phyloP scores from a whole-genome alignment of 495 filamentous ascomycete species.

The Hamigera avellanea region DNA sequence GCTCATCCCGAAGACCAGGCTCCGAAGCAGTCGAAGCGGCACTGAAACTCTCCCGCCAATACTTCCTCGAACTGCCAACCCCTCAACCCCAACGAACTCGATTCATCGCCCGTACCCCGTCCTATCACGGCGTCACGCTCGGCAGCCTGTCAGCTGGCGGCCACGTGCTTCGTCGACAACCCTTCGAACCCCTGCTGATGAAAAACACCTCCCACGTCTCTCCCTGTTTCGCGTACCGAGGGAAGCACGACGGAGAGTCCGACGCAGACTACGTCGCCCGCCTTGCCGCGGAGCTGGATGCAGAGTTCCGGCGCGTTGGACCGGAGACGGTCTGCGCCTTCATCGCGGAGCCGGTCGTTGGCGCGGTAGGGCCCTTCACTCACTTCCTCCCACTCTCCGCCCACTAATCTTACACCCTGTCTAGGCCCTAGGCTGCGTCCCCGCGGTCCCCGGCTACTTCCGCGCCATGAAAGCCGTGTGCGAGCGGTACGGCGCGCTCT shows the following conservation, averaged over 20 bases:
- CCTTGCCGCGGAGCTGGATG: slow-evolving; percentile 57
- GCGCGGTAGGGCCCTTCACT: slow-evolving; percentile 28
- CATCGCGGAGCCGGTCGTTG: slow-evolving; percentile 60
- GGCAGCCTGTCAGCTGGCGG: slow-evolving; percentile 54
- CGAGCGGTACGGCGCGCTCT: slow-evolving; percentile 50
- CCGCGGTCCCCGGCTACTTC: slow-evolving; percentile 53
- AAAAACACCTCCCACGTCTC: slow-evolving; percentile 52
- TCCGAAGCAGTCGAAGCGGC: slow-evolving; percentile 64
- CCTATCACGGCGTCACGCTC: slow-evolving; percentile 69
- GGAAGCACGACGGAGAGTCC: slow-evolving; percentile 34
- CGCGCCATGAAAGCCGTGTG: slow-evolving; percentile 51
- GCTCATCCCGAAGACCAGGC: slow-evolving; percentile 23
- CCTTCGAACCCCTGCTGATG: slow-evolving; percentile 55
- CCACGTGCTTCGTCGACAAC: slow-evolving; percentile 48
- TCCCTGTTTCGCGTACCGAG: slow-evolving; percentile 57
- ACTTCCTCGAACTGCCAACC: slow-evolving; percentile 40
- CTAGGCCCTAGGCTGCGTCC: slow-evolving; percentile 47
- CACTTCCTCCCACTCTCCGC: not conserved
- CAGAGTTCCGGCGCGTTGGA: slow-evolving; percentile 60
- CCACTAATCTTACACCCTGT: not conserved
- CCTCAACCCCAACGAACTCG: slow-evolving; percentile 36
- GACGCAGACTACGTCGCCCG: slow-evolving; percentile 43
- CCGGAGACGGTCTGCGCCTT: slow-evolving; percentile 66
- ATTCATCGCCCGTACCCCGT: slow-evolving; percentile 57
- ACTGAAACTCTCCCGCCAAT: slow-evolving; percentile 53